These are phyloP conservation scores for Olyra latifolia DNA, from an alignment of 176 grass and related monocot genomes.

Conservation along the genomic window DNA sequence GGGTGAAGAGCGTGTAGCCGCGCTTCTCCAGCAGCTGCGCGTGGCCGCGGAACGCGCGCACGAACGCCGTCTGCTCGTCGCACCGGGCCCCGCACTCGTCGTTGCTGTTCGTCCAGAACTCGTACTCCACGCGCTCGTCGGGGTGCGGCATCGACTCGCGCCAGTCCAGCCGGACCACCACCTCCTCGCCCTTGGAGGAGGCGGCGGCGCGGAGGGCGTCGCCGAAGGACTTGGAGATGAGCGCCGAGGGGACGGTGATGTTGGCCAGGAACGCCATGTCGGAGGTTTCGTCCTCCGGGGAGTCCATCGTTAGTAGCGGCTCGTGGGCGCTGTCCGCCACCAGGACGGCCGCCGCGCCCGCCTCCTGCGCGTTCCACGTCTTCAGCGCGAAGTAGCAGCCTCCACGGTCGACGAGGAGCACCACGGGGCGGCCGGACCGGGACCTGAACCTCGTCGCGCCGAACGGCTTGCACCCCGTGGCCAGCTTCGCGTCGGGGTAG, in stretches of 20 bases:
- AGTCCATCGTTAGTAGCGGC: conserved; percentile 87
- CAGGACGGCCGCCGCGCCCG: conserved; percentile 83
- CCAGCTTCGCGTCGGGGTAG: conserved; percentile 50
- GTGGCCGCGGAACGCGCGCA: conserved; percentile 66
- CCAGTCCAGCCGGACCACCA: conserved; percentile 95
- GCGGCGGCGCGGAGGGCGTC: conserved; percentile 50
- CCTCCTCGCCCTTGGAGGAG: background rate
- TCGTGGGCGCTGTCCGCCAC: conserved; percentile 71
- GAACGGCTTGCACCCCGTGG: conserved; percentile 55
- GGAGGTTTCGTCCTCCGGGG: conserved; percentile 55
- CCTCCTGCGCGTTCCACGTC: conserved; percentile 83
- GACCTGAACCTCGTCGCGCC: conserved; percentile 41
- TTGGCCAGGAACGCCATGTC: conserved; percentile 62
- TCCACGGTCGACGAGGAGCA: conserved; percentile 92
- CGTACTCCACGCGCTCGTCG: conserved; percentile 91
- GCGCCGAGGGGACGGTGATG: conserved; percentile 80
- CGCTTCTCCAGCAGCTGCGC: conserved; percentile 76
- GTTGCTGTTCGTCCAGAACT: conserved; percentile 99
- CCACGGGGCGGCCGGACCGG: conserved; percentile 51
- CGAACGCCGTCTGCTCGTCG: conserved; percentile 79
- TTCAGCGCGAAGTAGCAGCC: conserved; percentile 95
- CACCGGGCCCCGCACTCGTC: conserved; percentile 83
- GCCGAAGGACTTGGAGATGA: conserved; percentile 49
- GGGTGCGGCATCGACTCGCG: conserved; percentile 94
- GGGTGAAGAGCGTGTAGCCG: conserved; percentile 68